Evolutionary conservation across 805 yeast genomes (phyloP).

Genomic region (Zygotorulaspora chibaensis): DNA sequence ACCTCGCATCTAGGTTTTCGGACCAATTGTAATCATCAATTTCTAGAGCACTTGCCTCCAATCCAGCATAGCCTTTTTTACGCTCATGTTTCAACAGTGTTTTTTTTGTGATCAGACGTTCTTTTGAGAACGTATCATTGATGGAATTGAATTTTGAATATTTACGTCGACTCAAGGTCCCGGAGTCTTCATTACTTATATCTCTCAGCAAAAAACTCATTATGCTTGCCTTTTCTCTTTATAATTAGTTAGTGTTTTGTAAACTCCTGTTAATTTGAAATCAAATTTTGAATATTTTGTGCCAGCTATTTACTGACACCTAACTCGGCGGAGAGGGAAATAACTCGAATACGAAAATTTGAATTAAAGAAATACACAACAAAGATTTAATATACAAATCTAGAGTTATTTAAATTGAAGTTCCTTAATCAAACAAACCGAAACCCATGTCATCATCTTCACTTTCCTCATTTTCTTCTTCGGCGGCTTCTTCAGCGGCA

Average conservation of each 20-base stretch:
- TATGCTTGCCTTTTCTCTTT: not conserved
- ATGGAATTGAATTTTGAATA: slow-evolving; percentile 9
- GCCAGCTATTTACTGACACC: not conserved
- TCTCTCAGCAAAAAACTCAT: slow-evolving; percentile 10
- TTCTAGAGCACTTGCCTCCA: not conserved
- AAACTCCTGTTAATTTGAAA: not conserved
- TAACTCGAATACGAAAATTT: not conserved
- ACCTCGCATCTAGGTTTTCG: not conserved
- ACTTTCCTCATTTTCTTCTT: slow-evolving; percentile 66
- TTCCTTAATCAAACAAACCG: slow-evolving; percentile 92
- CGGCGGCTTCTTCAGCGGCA: slow-evolving; percentile 69
- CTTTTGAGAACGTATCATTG: slow-evolving; percentile 6
- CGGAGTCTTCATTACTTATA: slow-evolving; percentile 8
- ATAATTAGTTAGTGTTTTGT: not conserved
- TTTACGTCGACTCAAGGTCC: slow-evolving; percentile 8
- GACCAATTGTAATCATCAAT: slow-evolving; percentile 8
- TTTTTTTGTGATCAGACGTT: not conserved
- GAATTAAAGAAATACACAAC: slow-evolving; percentile 7
- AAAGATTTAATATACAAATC: not conserved
- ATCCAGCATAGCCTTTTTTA: slow-evolving; percentile 3
- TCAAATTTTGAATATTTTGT: not conserved
- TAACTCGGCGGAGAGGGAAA: not conserved
- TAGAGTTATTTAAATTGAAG: slow-evolving; percentile 4
- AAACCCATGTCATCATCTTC: slow-evolving; percentile 88
- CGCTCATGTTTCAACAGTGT: slow-evolving; percentile 1